Conservation (phyloP, 2,329 filamentous ascomycete genomes). For the Dactylonectria macrodidyma region DNA sequence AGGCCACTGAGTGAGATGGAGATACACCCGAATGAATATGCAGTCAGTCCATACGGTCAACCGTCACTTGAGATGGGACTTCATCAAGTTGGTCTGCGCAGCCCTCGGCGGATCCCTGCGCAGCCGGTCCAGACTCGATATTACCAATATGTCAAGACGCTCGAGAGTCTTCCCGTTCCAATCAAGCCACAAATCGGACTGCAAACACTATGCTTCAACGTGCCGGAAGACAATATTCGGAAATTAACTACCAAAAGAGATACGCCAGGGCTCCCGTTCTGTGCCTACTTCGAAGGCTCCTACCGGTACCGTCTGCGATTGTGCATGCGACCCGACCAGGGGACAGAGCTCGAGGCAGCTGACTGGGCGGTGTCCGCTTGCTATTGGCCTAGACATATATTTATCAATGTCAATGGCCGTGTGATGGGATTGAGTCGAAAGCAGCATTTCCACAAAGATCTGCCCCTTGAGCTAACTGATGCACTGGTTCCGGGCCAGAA, state of each 20-base stretch:
- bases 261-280: constrained; percentile 53
- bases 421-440: constrained; percentile 75
- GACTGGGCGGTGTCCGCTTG: constrained; percentile 77
- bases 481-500: constrained; percentile 73
- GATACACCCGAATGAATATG: constrained; percentile 54
- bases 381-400: constrained; percentile 80
- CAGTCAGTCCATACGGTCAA: constrained; percentile 58
- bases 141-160: constrained; percentile 71
- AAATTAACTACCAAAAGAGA: constrained; percentile 53
- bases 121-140: constrained; percentile 52
- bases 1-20: constrained; percentile 4
- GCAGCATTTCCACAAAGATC: constrained; percentile 80
- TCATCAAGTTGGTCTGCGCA: constrained; percentile 63
- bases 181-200: constrained; percentile 54
- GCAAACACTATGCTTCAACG: constrained; percentile 63
- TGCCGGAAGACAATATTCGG: constrained; percentile 56
- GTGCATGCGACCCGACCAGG: constrained; percentile 54
- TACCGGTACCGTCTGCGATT: constrained; percentile 79
- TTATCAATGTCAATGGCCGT: constrained; percentile 76
- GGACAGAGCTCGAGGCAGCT: constrained; percentile 55
- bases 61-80: constrained; percentile 60
- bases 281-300: constrained; percentile 65
- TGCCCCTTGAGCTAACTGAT: constrained; percentile 82
- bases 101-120: constrained; percentile 60
- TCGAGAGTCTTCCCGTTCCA: constrained; percentile 63